Evolutionary conservation across 228 moss, liverwort and hornwort genomes (phyloP).

Genomic region (Sphagnum fallax): DNA sequence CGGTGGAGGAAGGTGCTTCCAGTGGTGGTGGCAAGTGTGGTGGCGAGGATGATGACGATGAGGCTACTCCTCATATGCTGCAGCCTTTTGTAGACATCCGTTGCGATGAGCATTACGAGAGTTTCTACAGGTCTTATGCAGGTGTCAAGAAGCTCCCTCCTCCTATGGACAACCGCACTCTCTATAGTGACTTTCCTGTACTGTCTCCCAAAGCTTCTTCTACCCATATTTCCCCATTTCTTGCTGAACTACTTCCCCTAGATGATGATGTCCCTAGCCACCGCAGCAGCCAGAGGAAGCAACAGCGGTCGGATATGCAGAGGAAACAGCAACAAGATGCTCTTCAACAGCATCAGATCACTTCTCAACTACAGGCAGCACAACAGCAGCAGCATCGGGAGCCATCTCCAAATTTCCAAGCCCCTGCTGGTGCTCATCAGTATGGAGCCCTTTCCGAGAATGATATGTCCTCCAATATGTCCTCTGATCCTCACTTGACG

Average conservation of each 20-base stretch:
- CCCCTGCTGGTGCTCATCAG: slow-evolving; percentile 18
- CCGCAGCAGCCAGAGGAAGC: slow-evolving; percentile 48
- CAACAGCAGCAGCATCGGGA: slow-evolving; percentile 26
- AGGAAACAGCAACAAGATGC: slow-evolving; percentile 36
- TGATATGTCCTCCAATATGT: slow-evolving; percentile 55
- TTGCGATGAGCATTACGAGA: slow-evolving; percentile 94
- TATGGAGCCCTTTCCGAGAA: slow-evolving; percentile 34
- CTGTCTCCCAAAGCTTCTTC: slow-evolving; percentile 66
- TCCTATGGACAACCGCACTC: slow-evolving; percentile 89
- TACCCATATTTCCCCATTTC: slow-evolving; percentile 62
- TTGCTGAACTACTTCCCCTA: slow-evolving; percentile 7
- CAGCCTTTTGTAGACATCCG: slow-evolving; percentile 97
- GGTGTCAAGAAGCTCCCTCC: slow-evolving; percentile 88
- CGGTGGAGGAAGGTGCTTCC: slow-evolving; percentile 12
- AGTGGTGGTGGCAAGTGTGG: too few relatives aligned
- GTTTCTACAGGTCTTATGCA: slow-evolving; percentile 85
- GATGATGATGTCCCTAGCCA: slow-evolving; percentile 55
- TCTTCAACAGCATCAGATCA: slow-evolving; percentile 4
- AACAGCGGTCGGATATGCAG: slow-evolving; percentile 38
- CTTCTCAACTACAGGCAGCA: neutral
- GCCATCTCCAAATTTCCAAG: slow-evolving; percentile 28
- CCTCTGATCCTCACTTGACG: slow-evolving; percentile 20
- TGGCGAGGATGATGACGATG: slow-evolving; percentile 43
- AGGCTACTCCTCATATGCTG: slow-evolving; percentile 38
- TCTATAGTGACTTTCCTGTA: slow-evolving; percentile 69